phyloP scores from a whole-genome alignment of 1,139 yeast genomes.

The Yamadazyma diddensiae region DNA sequence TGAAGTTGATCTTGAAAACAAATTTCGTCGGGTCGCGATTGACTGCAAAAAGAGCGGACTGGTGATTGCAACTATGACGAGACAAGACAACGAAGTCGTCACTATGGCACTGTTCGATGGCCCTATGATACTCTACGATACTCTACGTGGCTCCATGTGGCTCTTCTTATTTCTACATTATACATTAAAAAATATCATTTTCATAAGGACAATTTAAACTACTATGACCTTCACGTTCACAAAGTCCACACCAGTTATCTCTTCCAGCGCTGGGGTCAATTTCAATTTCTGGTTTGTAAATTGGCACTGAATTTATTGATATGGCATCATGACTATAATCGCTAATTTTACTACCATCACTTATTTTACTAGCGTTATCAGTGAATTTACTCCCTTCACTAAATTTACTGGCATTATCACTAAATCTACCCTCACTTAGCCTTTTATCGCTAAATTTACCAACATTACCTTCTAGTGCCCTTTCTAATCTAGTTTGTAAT shows the following conservation, averaged over 20 bases:
- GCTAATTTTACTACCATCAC: conserved; percentile 8
- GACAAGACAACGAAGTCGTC: too few relatives aligned
- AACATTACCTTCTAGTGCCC: conserved; percentile 16
- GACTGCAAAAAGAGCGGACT: too few relatives aligned
- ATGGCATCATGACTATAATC: conserved; percentile 12
- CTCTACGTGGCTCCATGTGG: too few relatives aligned
- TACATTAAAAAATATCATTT: conserved; percentile 44
- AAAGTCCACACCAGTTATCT: conserved; percentile 83
- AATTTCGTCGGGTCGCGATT: conserved; percentile 1
- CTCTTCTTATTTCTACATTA: too few relatives aligned
- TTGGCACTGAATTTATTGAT: conserved; percentile 34
- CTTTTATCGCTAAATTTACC: too few relatives aligned
- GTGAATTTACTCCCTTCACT: conserved; percentile 9
- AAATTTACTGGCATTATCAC: too few relatives aligned
- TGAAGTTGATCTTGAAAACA: background rate
- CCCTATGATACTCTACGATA: too few relatives aligned
- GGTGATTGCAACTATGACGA: too few relatives aligned
- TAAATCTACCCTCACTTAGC: too few relatives aligned
- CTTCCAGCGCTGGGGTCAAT: conserved; percentile 75
- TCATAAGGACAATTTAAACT: conserved; percentile 87
- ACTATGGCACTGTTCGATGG: too few relatives aligned
- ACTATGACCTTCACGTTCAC: conserved; percentile 87
- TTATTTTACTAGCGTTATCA: conserved; percentile 9
- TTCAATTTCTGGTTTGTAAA: conserved; percentile 48
- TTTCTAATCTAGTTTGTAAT: conserved; percentile 17